Evolutionary conservation across 306 rosid species (phyloP).

Genomic region (Medicago ruthenica): DNA sequence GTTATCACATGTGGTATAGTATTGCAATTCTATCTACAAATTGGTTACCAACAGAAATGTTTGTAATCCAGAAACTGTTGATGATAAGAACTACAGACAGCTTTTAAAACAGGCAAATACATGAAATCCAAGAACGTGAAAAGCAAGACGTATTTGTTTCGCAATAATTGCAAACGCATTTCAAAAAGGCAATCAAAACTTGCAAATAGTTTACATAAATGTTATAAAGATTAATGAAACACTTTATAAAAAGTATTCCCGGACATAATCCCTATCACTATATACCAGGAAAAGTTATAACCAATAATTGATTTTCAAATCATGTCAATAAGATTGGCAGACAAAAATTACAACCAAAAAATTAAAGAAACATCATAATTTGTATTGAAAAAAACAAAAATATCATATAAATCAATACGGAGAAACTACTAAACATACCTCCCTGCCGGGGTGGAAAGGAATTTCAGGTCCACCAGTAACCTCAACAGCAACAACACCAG

Average conservation of each 20-base stretch:
- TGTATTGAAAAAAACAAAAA: too few relatives aligned
- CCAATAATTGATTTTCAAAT: not conserved
- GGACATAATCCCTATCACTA: not conserved
- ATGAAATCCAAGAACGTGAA: not conserved
- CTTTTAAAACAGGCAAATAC: not conserved
- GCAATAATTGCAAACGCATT: not conserved
- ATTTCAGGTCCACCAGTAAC: constrained; percentile 94
- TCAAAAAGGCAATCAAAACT: not conserved
- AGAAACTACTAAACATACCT: constrained; percentile 52
- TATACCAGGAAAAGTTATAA: not conserved
- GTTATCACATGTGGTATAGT: not conserved
- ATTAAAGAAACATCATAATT: not conserved
- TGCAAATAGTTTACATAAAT: not conserved
- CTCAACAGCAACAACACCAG: constrained; percentile 95
- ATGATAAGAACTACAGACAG: too few relatives aligned
- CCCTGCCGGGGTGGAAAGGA: constrained; percentile 96
- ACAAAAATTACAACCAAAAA: not conserved
- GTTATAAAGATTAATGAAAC: not conserved
- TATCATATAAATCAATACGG: too few relatives aligned
- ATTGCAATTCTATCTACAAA: too few relatives aligned
- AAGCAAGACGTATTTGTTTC: too few relatives aligned
- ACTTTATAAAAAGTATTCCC: not conserved
- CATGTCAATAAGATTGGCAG: not conserved
- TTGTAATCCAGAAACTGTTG: too few relatives aligned
- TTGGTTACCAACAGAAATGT: not conserved